Evolutionary conservation across 805 yeast species (phyloP), one percentile per base, ranked within the genome.

Genomic region (Candida corydali): DNA sequence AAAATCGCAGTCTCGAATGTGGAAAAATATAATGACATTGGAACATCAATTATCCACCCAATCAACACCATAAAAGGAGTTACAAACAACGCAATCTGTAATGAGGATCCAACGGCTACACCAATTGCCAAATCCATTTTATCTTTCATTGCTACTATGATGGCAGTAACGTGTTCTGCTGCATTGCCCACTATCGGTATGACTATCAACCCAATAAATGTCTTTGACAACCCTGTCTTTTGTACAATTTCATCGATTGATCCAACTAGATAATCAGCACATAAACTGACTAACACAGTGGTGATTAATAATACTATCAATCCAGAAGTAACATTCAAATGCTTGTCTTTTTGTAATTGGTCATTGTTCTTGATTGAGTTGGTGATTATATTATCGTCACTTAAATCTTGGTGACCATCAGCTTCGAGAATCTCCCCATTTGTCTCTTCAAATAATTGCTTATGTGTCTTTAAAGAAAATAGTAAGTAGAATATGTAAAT

Each of bases 141-240:
- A 62, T 93, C 86, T 64, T 88, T 88, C 74, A 80, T 78, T 16
- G 98, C 98, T 33, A 93, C 98, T 43, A 87, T 75, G 25, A 93
- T 83, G 3, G 98, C 96, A 14, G 98, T 93, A 36, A 87, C 98
- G 61, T 93, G 98, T 61, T 93, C 98, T 9, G 98, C 98, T 3
- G 98, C 98, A 53, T 93, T 93, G 39, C 98, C 98, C 18, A 93
- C 98, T 44, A 93, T 91, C 27, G 98, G 98, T 44, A 93, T 82
- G 31, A 93, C 78, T 49, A 93, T 82, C 47, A 93, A 70, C 57
- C 98, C 98, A 52, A 93, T 87, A 52, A 93, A 93, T 0, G 98
- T 88, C 73, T 91, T 89, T 29, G 96, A 85, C 37, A 93, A 70
- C 3, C 96, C 96, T 2, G 95, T 78, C 20, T 78, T 65, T 40